Evolutionary conservation across 1,284 basidiomycete genomes (phyloP), one percentile per base, ranked within the genome.

Genomic region (Moesziomyces antarcticus): DNA sequence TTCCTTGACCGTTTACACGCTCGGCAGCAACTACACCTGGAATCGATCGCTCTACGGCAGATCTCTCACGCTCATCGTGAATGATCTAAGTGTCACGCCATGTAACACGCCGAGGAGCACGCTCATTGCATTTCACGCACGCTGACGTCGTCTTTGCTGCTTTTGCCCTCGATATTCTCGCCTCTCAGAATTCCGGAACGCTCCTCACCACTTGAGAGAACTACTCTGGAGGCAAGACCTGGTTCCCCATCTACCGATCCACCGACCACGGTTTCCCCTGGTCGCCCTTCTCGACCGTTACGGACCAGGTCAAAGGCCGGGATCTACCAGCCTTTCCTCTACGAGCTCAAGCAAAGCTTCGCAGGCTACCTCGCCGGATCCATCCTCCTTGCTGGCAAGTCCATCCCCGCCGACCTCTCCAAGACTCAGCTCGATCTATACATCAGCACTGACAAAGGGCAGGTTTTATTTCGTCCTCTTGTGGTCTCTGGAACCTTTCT

Each of bases 401-500:
- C 70, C 40, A 59, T 67, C 45, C 70, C 65, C 2, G 58, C 44
- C 20, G 77, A 84, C 56, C 57, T 83, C 20, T 77, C 73, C 51
- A 75, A 78, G 53, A 85, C 84, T 0, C 78, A 85, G 56, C 77
- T 85, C 41, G 85, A 85, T 44, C 51, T 85, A 8, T 85, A 85
- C 49, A 84, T 80, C 25, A 82, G 79, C 50, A 73, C 59, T 2
- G 81, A 85, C 63, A 78, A 80, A 37, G 84, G 81, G 18, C 51
- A 50, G 33, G 53, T 51, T 46, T n/a, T 5, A 20, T 41, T 20
- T 14, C 54, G 24, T 25, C 3, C 42, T 33, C 11, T 21, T n/a
- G 18, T 24, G 3, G 2, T n/a, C 3, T 24, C 13, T 44, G 43
- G 2, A 3, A 24, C 10, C 22, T 4, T 14, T 14, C 11, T 5